Evolutionary conservation across 495 filamentous ascomycete genomes (phyloP).

Genomic region (Cercophora sp.): DNA sequence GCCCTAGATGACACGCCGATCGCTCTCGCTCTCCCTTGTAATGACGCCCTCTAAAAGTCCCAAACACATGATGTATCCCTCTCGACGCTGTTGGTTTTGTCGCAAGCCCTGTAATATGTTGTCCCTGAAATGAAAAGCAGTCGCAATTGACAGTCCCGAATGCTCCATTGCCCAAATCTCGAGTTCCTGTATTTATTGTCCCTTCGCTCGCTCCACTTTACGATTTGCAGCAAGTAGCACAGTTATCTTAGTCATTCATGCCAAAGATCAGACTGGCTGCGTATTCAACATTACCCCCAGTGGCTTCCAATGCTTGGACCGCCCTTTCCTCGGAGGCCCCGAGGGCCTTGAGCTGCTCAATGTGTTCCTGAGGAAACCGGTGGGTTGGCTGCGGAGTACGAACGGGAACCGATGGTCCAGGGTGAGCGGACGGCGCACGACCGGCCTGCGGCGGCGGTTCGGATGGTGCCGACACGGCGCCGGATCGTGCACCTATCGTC

Average conservation of each 20-base stretch:
- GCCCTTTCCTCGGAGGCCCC: constrained; percentile 77
- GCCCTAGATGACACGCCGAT: background rate
- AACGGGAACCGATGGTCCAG: no score
- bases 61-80: background rate
- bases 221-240: no score
- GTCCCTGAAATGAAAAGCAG: no score
- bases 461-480: constrained; percentile 69
- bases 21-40: background rate
- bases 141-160: background rate
- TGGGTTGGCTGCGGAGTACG: constrained; percentile 21
- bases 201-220: no score
- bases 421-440: constrained; percentile 32
- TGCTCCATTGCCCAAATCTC: no score
- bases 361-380: constrained; percentile 55
- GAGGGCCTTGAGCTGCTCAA: constrained; percentile 70
- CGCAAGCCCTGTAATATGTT: background rate
- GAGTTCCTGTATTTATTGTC: no score
- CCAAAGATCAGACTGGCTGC: constrained; percentile 80
- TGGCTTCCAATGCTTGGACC: constrained; percentile 73
- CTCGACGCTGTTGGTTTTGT: background rate
- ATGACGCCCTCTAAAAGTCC: constrained; percentile 5
- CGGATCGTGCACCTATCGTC: constrained; percentile 78
- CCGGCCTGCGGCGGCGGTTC: constrained; percentile 39
- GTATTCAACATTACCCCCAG: constrained; percentile 78
- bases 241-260: background rate